Base-by-base conservation (phyloP, 2,329 filamentous ascomycete genomes). In the Colletotrichum noveboracense region DNA sequence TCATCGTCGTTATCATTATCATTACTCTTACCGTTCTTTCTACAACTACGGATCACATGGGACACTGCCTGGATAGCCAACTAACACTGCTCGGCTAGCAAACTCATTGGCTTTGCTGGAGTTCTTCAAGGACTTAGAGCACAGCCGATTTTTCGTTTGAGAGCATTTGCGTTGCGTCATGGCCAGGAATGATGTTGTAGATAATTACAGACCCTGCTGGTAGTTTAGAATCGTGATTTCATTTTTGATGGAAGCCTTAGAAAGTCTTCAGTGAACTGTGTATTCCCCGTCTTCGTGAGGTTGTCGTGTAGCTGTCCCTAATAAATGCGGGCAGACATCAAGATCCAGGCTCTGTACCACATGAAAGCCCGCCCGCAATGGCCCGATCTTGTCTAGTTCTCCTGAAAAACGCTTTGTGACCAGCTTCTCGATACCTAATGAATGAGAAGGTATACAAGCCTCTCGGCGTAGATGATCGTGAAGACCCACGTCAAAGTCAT, bases 321-420 rank as follows among this genome's bases (percentile, higher is more conserved):
- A 38, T 9, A 38, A 38, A 38, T 9, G 16, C 1, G 36, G 7
- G 36, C 16, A 9, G 7, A 9, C 2, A 18, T 9, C 5, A 9
- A 18, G 16, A 43, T 43, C 36, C 18, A 18, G 36, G 5, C 16
- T 18, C 16, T 18, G 16, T 5, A 43, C 8, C 36, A 5, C 36
- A 18, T 5, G 16, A 10, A 43, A 8, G 1, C 5, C 8, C 8
- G 16, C 36, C 36, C 2, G 4, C 16, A 43, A 18, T 43, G 36
- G 16, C 16, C 0, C 8, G 16, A 8, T 5, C 18, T 38, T 4
- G 16, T 43, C 36, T 16, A 38, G 36, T 0, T 18, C 7, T 18
- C 9, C 7, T 38, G 14, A 34, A 38, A 38, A 5, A 1, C 4
- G 8, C 1, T 18, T 18, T 7, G 1, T 1, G 9, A 38, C 0